A percentile compares a stretch with the other conserved stretches of the same genome.
Conservation (phyloP, 495 filamentous ascomycete species). For the Penicillium psychrofluorescens region DNA sequence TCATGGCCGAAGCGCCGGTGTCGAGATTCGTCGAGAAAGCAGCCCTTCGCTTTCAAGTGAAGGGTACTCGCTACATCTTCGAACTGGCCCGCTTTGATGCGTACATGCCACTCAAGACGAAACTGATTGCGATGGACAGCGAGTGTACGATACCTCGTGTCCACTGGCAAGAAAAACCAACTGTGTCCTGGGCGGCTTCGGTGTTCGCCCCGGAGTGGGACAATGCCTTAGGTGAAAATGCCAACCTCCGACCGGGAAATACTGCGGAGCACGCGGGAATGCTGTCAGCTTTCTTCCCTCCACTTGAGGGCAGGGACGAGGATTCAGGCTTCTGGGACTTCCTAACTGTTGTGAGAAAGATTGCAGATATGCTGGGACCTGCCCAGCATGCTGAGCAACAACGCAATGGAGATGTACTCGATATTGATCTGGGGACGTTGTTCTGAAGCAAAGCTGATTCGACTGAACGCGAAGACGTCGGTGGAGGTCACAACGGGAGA, state of each 20-base stretch:
- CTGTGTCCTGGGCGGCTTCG: conserved; percentile 35
- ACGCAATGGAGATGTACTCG: not conserved
- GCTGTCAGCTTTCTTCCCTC: conserved; percentile 41
- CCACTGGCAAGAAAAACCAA: not conserved
- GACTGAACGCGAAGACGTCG: no score
- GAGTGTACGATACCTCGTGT: not conserved
- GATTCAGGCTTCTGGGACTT: conserved; percentile 27
- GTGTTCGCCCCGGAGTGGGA: conserved; percentile 49
- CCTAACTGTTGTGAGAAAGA: conserved; percentile 19
- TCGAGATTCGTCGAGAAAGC: conserved; percentile 41
- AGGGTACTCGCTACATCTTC: conserved; percentile 42
- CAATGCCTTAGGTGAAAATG: conserved; percentile 23
- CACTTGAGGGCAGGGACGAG: conserved; percentile 2
- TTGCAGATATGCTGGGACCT: conserved; percentile 22
- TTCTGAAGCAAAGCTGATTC: not conserved
- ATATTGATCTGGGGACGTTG: not conserved
- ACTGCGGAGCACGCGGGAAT: conserved; percentile 30
- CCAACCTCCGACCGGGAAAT: conserved; percentile 21
- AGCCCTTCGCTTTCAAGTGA: conserved; percentile 39
- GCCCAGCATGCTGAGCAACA: conserved; percentile 10
- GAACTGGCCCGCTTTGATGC: conserved; percentile 50
- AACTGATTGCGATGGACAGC: no score
- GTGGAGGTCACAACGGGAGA: no score
- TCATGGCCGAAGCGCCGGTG: conserved; percentile 15
- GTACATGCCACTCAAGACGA: conserved; percentile 23